Conservation (phyloP, 2,329 filamentous ascomycete genomes). For the Aspergillus sp. region DNA sequence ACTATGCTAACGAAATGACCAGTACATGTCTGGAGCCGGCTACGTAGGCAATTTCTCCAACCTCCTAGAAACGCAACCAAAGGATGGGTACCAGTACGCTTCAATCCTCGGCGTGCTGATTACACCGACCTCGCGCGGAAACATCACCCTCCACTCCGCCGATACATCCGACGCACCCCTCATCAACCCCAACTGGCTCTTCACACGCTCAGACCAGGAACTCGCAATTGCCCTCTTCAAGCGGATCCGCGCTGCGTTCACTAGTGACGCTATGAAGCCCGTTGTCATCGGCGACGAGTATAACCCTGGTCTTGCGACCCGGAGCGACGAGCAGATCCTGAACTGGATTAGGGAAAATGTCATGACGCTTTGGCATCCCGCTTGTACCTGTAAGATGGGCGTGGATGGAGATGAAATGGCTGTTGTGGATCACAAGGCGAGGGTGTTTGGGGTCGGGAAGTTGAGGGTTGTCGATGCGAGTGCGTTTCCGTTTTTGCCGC, state of each 20-base stretch:
- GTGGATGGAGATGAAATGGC: slow-evolving; percentile 30
- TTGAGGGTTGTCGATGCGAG: slow-evolving; percentile 43
- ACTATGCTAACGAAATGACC: background rate
- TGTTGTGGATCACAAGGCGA: slow-evolving; percentile 37
- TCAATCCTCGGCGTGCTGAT: slow-evolving; percentile 30
- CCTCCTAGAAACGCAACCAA: slow-evolving; percentile 23
- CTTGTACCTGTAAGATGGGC: slow-evolving; percentile 40
- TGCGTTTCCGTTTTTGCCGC: slow-evolving; percentile 42
- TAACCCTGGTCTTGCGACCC: slow-evolving; percentile 41
- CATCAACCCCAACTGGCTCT: slow-evolving; percentile 55
- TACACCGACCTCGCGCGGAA: slow-evolving; percentile 50
- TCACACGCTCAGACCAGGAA: slow-evolving; percentile 46
- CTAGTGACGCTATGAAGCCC: slow-evolving; percentile 31
- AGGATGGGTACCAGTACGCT: slow-evolving; percentile 32
- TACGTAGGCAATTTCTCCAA: slow-evolving; percentile 32
- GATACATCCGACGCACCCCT: slow-evolving; percentile 41
- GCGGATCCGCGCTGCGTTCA: slow-evolving; percentile 46
- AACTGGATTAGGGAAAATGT: slow-evolving; percentile 36
- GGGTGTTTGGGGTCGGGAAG: slow-evolving; percentile 34
- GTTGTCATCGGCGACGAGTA: slow-evolving; percentile 44
- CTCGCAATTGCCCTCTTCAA: slow-evolving; percentile 50
- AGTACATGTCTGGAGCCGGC: slow-evolving; percentile 33
- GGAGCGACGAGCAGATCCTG: slow-evolving; percentile 50
- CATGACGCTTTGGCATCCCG: slow-evolving; percentile 35
- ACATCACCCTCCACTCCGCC: slow-evolving; percentile 42